Base-by-base conservation (phyloP, 1,284 basidiomycete genomes). In the Cryptococcus sp. region DNA sequence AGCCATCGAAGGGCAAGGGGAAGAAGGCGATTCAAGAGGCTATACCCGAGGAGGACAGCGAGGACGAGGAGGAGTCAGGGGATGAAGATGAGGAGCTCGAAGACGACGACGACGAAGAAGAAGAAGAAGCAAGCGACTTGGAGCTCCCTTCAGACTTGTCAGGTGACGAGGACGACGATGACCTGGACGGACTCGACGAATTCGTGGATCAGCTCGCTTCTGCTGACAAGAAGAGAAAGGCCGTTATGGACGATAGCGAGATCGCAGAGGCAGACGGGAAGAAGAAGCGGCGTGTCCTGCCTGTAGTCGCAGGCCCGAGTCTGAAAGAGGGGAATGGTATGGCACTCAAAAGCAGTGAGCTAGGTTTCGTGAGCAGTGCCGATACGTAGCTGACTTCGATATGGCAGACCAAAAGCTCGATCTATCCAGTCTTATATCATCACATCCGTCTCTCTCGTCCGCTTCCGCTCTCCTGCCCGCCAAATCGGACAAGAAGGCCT, bases 151-250 rank as follows among this genome's bases (percentile, higher is more conserved):
- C 86, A 0, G 73, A 73, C 46, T 85, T 88, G 42, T 82, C 82
- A 17, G 86, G 84, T 11, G 80, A 80, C 19, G 82, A 83, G 5
- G 83, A 83, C 50, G 61, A 62, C 7, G 76, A 67, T 7, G 87
- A 86, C 1, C 80, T 92, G 5, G 84, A 86, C 40, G 83, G 85
- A 40, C 85, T 94, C 2, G 85, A 87, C 61, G 81, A 78, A 7
- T 90, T 91, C 66, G 85, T 94, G 48, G 83, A 86, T 2, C 81
- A 77, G n/a, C 85, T 94, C 53, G 86, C 88, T 58, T 75, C 83
- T 0, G 64, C 66, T 1, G 78, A 84, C 16, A 84, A 84, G 66
- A 93, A 95, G 78, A 86, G 91, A 59, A 91, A 91, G 76, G 83
- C 84, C 0, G 64, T 63, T 1, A 13, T 8, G 8, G 31, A 35